These are phyloP conservation scores for Hypoxylon sp. DNA, from an alignment of 2,329 filamentous ascomycete species.

Conservation along the genomic window DNA sequence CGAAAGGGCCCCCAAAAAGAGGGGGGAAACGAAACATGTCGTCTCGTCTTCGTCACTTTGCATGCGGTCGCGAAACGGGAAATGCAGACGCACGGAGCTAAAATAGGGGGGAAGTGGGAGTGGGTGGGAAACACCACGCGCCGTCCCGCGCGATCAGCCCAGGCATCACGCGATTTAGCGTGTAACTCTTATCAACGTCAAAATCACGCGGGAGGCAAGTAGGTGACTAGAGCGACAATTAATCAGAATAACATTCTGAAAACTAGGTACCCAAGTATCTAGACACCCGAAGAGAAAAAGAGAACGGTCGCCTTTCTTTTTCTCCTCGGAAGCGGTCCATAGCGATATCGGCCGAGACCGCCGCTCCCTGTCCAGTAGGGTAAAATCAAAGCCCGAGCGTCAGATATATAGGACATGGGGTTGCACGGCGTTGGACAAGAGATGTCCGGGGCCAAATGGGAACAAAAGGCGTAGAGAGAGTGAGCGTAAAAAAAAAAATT, in stretches of 20 bases:
- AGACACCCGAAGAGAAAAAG: background rate
- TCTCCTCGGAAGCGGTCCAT: slow-evolving; percentile 14
- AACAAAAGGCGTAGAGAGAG: background rate
- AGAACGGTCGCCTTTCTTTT: background rate
- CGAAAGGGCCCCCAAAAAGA: background rate
- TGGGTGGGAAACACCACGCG: background rate
- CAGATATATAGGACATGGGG: slow-evolving; percentile 38
- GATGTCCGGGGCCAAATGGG: slow-evolving; percentile 12
- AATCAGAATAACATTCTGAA: no score
- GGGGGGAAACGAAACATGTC: background rate
- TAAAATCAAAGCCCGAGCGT: slow-evolving; percentile 21
- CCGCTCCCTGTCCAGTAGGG: slow-evolving; percentile 17
- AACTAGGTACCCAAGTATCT: no score
- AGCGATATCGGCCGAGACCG: slow-evolving; percentile 33
- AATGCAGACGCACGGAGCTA: background rate
- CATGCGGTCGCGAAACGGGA: background rate
- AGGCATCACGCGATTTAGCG: background rate
- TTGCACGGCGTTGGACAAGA: slow-evolving; percentile 35
- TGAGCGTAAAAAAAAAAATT: background rate
- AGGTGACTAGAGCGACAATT: no score
- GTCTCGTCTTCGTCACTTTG: background rate
- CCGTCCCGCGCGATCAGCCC: background rate
- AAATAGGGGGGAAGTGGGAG: background rate
- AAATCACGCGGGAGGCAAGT: no score
- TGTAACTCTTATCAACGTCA: no score